Base-by-base conservation (phyloP, 129 eudicot genomes). In the Chrysanthemum seticuspe region DNA sequence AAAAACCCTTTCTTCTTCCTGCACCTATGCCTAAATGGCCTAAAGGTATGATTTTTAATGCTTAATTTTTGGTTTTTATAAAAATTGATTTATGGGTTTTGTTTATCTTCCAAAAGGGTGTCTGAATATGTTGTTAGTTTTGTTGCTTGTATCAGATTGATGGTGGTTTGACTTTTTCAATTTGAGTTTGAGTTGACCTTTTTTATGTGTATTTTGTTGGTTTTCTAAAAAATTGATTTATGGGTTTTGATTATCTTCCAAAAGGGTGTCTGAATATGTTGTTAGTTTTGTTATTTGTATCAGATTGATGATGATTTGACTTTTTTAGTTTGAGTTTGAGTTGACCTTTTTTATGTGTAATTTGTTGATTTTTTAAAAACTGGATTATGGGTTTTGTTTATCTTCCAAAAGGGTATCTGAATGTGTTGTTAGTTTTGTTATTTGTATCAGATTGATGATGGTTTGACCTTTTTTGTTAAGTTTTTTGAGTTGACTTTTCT, bases 21-120 rank as follows among this genome's bases (percentile, higher is more conserved):
- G 74, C 86, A 36, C 89, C 96, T 36, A 81, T 87, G 81, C 98
- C 98, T 13, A 70, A 74, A 53, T 93, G 98, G 98, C 97, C 98
- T 56, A 72, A 76, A 93, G 98, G 98, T 93, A 27, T 10, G 27
- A 40, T 67, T 51, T 50, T 45, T 27, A 36, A 18, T 68, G 25
- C 27, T 14, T 48, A 9, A 51, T 48, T 59, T 18, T 68, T 68
- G 13, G 27, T 45, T 67, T 57, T 36, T 31, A 31, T 31, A 31
- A 31, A 31, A 52, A 50, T 13, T 59, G 59, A 53, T 61, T 60
- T 75, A 13, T 74, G 73, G 53, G 62, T 21, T 79, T 57, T 11
- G 18, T 4, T 76, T n/a, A n/a, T 54, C 3, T 34, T 51, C 48
- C 12, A 16, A 54, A 54, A 52, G 1, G 1, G 36, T 40, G 44